Evolutionary conservation across 2,329 filamentous ascomycete species (phyloP).

Genomic region (Ophiosphaerella herpotricha): DNA sequence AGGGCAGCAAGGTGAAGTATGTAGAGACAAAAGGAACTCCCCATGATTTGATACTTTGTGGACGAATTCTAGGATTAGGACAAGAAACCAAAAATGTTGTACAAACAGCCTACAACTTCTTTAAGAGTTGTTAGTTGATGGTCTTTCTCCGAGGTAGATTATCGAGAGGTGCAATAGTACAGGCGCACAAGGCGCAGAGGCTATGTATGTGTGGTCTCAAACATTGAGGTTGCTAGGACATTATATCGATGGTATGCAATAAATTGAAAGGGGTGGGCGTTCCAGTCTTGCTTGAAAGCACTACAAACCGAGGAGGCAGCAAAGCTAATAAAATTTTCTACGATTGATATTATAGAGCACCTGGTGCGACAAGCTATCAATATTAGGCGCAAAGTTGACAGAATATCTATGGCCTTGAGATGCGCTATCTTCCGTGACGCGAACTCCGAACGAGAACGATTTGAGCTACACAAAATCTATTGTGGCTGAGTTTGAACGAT

Average conservation of each 20-base stretch:
- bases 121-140: too few species aligned
- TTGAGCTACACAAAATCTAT: background rate
- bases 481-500: background rate
- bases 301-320: background rate
- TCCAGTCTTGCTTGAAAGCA: constrained; percentile 1
- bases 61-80: too few species aligned
- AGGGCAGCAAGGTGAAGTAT: too few species aligned
- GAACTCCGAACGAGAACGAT: constrained; percentile 2
- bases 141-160: too few species aligned
- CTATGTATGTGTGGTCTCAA: background rate
- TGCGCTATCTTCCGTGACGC: constrained; percentile 1
- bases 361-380: constrained; percentile 5
- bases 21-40: background rate
- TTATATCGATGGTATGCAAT: background rate
- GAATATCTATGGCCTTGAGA: constrained; percentile 1
- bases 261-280: background rate
- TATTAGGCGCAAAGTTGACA: background rate
- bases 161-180: too few species aligned
- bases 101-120: too few species aligned
- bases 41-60: too few species aligned
- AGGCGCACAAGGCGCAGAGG: too few species aligned
- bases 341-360: background rate
- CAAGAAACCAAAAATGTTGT: too few species aligned
- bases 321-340: background rate
- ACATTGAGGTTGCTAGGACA: constrained; percentile 1